Evolutionary conservation across 139 green algal species (phyloP).

Genomic region (Picocystis salinarum): DNA sequence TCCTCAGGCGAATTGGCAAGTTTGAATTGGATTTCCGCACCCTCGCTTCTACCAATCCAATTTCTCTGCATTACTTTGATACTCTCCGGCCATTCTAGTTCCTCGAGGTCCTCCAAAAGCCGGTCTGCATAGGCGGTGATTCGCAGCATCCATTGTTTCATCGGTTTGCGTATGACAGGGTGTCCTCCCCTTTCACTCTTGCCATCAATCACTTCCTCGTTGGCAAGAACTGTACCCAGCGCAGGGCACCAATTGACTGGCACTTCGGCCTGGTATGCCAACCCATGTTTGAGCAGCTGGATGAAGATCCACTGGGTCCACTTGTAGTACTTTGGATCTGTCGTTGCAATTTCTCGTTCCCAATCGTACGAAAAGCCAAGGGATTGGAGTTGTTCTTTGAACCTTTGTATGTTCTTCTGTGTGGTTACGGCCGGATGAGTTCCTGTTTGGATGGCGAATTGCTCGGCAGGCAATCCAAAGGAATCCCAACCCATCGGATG

Average conservation of each 20-base stretch:
- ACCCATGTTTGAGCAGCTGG: conserved; percentile 69
- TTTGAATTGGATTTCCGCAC: conserved; percentile 23
- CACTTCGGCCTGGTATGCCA: conserved; percentile 96
- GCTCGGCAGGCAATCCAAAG: conserved; percentile 93
- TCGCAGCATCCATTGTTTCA: conserved; percentile 97
- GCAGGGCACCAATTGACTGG: conserved; percentile 97
- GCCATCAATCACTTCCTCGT: conserved; percentile 84
- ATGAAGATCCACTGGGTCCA: conserved; percentile 99
- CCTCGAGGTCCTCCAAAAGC: conserved; percentile 78
- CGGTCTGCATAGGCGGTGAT: conserved; percentile 92
- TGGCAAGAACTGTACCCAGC: conserved; percentile 87
- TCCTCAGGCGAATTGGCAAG: too few relatives aligned
- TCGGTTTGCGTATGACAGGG: conserved; percentile 83
- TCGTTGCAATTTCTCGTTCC: conserved; percentile 74
- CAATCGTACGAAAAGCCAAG: conserved; percentile 91
- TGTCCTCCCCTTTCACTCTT: conserved; percentile 72
- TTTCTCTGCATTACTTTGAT: conserved; percentile 99
- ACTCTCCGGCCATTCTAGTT: conserved; percentile 78
- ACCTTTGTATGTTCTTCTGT: conserved; percentile 67
- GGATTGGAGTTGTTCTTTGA: conserved; percentile 75
- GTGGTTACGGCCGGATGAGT: conserved; percentile 83
- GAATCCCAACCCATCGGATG: conserved; percentile 99
- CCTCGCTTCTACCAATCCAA: conserved; percentile 89
- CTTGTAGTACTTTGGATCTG: conserved; percentile 74
- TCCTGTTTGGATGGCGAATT: conserved; percentile 90